Base-by-base conservation (phyloP, 768 basidiomycete genomes). In the Tylopilus sp. region DNA sequence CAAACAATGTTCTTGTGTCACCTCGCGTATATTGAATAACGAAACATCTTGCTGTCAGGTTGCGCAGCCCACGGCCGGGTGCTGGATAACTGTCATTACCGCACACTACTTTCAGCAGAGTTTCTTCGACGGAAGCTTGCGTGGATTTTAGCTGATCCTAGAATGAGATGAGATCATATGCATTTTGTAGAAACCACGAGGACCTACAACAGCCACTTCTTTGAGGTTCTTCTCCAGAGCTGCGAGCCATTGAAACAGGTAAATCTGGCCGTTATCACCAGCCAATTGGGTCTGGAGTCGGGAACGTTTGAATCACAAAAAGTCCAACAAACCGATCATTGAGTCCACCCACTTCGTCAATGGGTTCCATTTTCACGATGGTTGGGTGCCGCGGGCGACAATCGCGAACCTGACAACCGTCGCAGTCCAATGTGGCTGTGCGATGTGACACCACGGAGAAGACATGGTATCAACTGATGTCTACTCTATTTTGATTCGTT, bases 41-140 rank as follows among this genome's bases (percentile, higher is more conserved):
- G 42, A 98, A 72, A 62, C 92, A 93, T 76, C 89, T 76, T 10
- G 88, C 83, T 43, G 88, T 81, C 6, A 92, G 75, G 53, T 87
- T 86, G 36, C 96, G 82, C 38, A 93, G 72, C 3, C 92, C 91
- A 11, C 94, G 86, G 40, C 96, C 96, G 1, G 96, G 95, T 26
- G 79, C 69, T n/a, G 94, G 91, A 60, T 85, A 87, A 12, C 77
- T 78, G 8, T 83, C 75, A 1, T 82, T 74, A 3, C 83, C 82
- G 16, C 82, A 75, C 19, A 92, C 72, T 45, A 92, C 73, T 61
- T 87, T 87, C 56, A 91, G 71, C 36, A 94, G 71, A 0, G 76
- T 74, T 8, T 77, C 73, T 62, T 91, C 88, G 6, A 93, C 65
- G 13, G 74, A 74, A 1, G 77, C 53, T 64, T 94, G 92, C 4